Base-by-base conservation (phyloP, 345 rosid genomes). In the Odontarrhena argentea region DNA sequence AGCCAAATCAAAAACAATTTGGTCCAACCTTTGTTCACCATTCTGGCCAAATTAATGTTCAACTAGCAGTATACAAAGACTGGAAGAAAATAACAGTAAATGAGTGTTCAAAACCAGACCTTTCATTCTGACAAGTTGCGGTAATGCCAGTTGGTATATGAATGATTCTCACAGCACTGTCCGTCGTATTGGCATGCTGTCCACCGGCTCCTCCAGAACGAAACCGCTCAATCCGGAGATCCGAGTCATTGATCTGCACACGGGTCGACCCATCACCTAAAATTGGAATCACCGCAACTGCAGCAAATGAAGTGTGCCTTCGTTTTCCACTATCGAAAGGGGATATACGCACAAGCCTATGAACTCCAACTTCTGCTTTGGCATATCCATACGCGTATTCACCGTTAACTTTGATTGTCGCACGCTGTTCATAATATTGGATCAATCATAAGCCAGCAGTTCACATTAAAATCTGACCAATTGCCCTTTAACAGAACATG, bases 271-370 rank as follows among this genome's bases (percentile, higher is more conserved):
- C 89, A 50, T 91, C 91, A 43, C 92, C 97, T 3, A 76, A 71
- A 70, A 87, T 87, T 15, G 99, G 99, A 71, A 86, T 91, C 36
- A 91, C 97, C 3, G 99, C 99, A 69, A 94, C 99, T n/a, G 97
- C 99, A 14, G 99, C 97, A 75, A 94, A 94, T 11, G 97, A 91
- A 71, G 99, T 91, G 75, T 91, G 99, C 50, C 97, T 83, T 35
- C 89, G 86, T 71, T 94, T 91, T 60, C 83, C 87, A 60, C 95
- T 84, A 76, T 91, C 97, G 38, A 91, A 94, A 6, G 96, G 99
- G 5, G 97, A 94, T 78, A 94, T 87, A 9, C 99, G 88, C 13
- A 94, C 99, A 70, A 94, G 80, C 74, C 99, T 83, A 75, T 94
- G 99, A 69, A 88, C 97, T 67, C 99, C 99, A 49, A 91, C 85